Evolutionary conservation across 192 early-diverging fungal genomes (phyloP), one percentile per base, ranked within the genome.

Genomic region (Glomus cerebriforme): DNA sequence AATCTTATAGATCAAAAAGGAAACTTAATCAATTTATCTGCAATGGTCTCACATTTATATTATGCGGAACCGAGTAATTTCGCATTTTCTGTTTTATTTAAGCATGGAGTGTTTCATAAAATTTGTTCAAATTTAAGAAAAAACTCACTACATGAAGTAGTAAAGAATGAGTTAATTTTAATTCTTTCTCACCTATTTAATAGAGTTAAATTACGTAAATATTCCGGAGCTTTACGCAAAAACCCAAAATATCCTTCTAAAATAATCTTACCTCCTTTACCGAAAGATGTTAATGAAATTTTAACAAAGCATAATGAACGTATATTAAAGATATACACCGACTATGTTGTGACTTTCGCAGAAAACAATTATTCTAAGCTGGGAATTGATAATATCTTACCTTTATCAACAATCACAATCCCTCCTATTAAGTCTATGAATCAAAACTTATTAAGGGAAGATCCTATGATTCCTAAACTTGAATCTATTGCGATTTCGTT

Each of bases 11-110:
- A 63, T 64, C 43, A 27, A 22, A 29, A 35, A 7, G 82, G 83
- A 6, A 29, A 35, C 15, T 72, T 81, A 0, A 59, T 81, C 3
- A 76, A 82, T 66, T 54, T 86, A 17, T 54, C 80, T 1, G 85
- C 78, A 6, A 35, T 81, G 6, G 63, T 71, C 26, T 54, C 43
- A 8, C 79, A 87, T 70, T 58, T 87, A 66, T 83, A 84, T 66
- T 87, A 70, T 29, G 27, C 54, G 6, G 83, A 84, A 65, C 83
- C 79, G 1, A 35, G 83, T 67, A 86, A 86, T 65, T 69, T 86
- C 29, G 69, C 60, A 32, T 87, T 87, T 62, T 82, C 82, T 8
- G 79, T 43, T 24, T 83, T 87, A 32, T 65, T 82, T 37, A 73
- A 79, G 31, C 77, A 78, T 12, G 86, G 86, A 17, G 69, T 87